These are phyloP conservation scores for Pichia sp. DNA, from an alignment of 1,139 yeast species.

Conservation along the genomic window DNA sequence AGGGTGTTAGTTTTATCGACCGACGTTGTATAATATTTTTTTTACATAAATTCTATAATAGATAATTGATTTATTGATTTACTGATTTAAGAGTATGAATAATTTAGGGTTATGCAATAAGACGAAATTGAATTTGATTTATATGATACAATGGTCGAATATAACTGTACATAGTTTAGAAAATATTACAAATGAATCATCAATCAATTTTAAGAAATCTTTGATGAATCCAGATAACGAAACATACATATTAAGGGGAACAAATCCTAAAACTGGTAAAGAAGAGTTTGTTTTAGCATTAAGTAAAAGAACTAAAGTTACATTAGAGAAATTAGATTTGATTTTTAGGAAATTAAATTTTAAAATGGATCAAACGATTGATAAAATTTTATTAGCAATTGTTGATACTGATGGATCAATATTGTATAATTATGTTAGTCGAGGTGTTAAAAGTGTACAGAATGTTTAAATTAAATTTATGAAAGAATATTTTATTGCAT, in stretches of 20 bases:
- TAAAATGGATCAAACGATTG: constrained; percentile 21
- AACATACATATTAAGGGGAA: constrained; percentile 12
- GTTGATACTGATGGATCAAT: constrained; percentile 60
- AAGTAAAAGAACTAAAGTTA: constrained; percentile 24
- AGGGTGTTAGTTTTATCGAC: too few relatives aligned
- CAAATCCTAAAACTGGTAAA: constrained; percentile 8
- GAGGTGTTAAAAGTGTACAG: constrained; percentile 42
- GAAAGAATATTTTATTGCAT: constrained; percentile 1
- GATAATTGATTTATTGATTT: too few relatives aligned
- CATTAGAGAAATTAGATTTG: constrained; percentile 25
- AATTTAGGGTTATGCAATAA: constrained; percentile 10
- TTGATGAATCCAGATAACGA: constrained; percentile 1
- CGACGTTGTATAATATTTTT: too few relatives aligned
- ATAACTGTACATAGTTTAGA: constrained; percentile 2
- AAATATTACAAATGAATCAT: too few relatives aligned
- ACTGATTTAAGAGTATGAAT: too few relatives aligned
- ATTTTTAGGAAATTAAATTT: constrained; percentile 22
- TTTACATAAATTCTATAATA: too few relatives aligned
- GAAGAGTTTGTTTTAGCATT: constrained; percentile 21
- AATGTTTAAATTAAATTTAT: not conserved
- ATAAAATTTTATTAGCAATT: constrained; percentile 46
- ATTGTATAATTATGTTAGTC: constrained; percentile 57
- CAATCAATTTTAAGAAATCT: not conserved
- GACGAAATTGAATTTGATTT: constrained; percentile 7
- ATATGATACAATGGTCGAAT: constrained; percentile 10